Base-by-base conservation (phyloP, 139 green algal species). In the Coelastrella sp. region DNA sequence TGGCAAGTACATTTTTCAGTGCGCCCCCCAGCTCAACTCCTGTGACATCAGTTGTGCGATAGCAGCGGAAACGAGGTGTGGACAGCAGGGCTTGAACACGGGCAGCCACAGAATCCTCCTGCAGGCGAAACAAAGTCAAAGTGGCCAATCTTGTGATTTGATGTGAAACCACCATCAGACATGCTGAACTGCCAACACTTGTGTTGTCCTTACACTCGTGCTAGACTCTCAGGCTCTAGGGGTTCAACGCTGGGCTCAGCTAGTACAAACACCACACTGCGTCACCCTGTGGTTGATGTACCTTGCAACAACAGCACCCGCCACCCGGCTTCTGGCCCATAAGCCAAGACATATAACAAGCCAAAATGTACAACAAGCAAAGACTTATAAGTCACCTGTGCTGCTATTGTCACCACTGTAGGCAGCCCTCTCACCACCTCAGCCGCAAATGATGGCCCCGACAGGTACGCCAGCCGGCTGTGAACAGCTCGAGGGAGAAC, bases 1-100 rank as follows among this genome's bases (percentile, higher is more conserved):
- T 99, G 59, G 98, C 98, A 58, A 99, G 93, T 89, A 99, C 98
- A 89, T 99, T 99, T 86, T 99, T 99, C 65, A 99, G 93, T 32
- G 98, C 97, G 7, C 98, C 98, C 54, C 84, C 97, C 68, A 99
- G 94, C 93, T 99, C 97, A 17, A 98, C 97, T 20, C 98, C 98
- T 5, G 68, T 78, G 23, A 99, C 98, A 81, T 99, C 98, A 3
- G 92, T 97, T 23, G 94, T 96, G 60, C 94, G 97, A 95, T 99
- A 99, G 78, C 98, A 96, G 13, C 98, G 94, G 89, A 99, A 95
- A 78, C 92, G 93, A 0, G 94, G 92, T 3, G 94, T 97, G 23
- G 97, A 97, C 86, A 99, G 96, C 75, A 99, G 92, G 73, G 93
- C 71, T 90, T 96, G 94, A 58, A 93, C 92, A 20, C 83, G 84